phyloP scores from a whole-genome alignment of 1,139 yeast genomes.

The Chernovozyma aurita region DNA sequence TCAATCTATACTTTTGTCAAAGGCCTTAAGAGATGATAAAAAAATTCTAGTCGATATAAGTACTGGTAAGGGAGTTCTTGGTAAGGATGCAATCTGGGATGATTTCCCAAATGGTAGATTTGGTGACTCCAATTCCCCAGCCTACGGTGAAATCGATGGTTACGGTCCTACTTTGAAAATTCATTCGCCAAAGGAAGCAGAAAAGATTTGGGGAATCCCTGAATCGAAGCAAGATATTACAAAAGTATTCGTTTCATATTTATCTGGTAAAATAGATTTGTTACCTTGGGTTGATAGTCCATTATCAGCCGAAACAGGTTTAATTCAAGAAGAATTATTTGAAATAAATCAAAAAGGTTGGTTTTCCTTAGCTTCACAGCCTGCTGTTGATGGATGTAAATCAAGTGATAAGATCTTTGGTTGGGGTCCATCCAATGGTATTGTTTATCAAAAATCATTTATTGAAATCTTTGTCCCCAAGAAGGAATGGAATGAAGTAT shows the following conservation, averaged over 20 bases:
- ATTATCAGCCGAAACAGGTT: slow-evolving; percentile 81
- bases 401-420: slow-evolving; percentile 88
- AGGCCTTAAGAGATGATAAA: slow-evolving; percentile 30
- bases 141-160: slow-evolving; percentile 97
- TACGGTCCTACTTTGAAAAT: slow-evolving; percentile 89
- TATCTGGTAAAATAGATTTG: slow-evolving; percentile 69
- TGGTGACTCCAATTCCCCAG: slow-evolving; percentile 96
- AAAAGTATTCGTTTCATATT: slow-evolving; percentile 64
- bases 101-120: slow-evolving; percentile 97
- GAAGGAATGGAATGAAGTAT: slow-evolving; percentile 63
- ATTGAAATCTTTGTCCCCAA: slow-evolving; percentile 78
- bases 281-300: slow-evolving; percentile 92
- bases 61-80: slow-evolving; percentile 78
- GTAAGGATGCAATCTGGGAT: slow-evolving; percentile 97
- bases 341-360: slow-evolving; percentile 69
- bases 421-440: slow-evolving; percentile 95
- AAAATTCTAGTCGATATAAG: slow-evolving; percentile 70
- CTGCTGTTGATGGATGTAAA: slow-evolving; percentile 75
- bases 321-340: slow-evolving; percentile 87
- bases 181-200: slow-evolving; percentile 60
- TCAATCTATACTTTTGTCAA: slow-evolving; percentile 18
- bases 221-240: slow-evolving; percentile 59
- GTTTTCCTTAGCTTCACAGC: slow-evolving; percentile 93
- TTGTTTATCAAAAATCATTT: slow-evolving; percentile 90
- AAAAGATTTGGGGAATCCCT: slow-evolving; percentile 81